phyloP scores from a whole-genome alignment of 2,329 filamentous ascomycete species.

The Ascochyta pisi region DNA sequence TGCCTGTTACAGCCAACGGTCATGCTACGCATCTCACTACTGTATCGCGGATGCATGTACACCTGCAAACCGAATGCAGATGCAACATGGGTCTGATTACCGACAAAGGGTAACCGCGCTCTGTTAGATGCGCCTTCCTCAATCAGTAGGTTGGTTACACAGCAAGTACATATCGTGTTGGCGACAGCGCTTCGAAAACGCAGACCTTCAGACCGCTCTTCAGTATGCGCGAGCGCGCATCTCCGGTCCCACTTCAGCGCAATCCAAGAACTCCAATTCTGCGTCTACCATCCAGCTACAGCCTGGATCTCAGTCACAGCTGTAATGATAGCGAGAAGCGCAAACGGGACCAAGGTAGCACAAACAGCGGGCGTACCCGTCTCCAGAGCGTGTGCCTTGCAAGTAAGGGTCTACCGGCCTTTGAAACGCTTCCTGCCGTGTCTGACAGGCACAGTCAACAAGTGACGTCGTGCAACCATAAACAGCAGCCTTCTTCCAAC shows the following conservation, averaged over 20 bases:
- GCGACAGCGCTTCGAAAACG: slow-evolving; percentile 6
- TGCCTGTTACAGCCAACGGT: background rate
- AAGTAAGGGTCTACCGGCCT: slow-evolving; percentile 13
- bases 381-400: slow-evolving; percentile 3
- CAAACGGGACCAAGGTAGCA: slow-evolving; percentile 4
- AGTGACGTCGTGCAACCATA: slow-evolving; percentile 8
- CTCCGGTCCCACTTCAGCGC: background rate
- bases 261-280: background rate
- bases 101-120: slow-evolving; percentile 5
- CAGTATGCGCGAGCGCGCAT: slow-evolving; percentile 7
- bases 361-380: slow-evolving; percentile 8
- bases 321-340: background rate
- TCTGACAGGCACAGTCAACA: slow-evolving; percentile 12
- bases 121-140: background rate
- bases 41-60: background rate
- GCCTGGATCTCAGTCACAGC: background rate
- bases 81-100: background rate
- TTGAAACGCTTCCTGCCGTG: slow-evolving; percentile 14
- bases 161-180: background rate
- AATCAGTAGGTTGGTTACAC: slow-evolving; percentile 2
- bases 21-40: background rate
- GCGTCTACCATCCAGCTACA: background rate
- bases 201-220: slow-evolving; percentile 14
- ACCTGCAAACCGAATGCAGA: background rate
- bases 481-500: slow-evolving; percentile 1